A percentile compares a stretch with the other conserved stretches of the same genome.
Conservation (phyloP, 768 basidiomycete species). For the Cystoderma amianthinum region DNA sequence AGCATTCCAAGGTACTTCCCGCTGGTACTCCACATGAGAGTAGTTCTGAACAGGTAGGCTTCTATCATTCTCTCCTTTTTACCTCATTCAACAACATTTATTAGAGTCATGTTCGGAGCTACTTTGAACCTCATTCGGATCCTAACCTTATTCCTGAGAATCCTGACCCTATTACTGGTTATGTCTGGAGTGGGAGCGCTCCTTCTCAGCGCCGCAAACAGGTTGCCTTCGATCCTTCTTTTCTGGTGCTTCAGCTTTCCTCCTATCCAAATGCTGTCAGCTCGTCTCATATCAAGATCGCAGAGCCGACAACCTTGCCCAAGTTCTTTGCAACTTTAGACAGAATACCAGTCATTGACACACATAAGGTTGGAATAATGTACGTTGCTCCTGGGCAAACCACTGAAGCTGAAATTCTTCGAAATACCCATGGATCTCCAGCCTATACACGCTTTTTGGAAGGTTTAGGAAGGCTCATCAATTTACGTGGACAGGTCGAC, state of each 20-base stretch:
- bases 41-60: too few species aligned
- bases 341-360: constrained; percentile 89
- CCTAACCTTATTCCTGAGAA: constrained; percentile 21
- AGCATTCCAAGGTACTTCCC: too few species aligned
- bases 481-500: constrained; percentile 83
- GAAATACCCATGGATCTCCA: constrained; percentile 89
- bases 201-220: constrained; percentile 88
- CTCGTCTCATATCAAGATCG: constrained; percentile 31
- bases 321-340: constrained; percentile 67
- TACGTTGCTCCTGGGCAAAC: constrained; percentile 93
- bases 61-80: too few species aligned
- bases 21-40: too few species aligned
- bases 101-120: constrained; percentile 15
- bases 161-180: constrained; percentile 76
- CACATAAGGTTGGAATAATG: constrained; percentile 93
- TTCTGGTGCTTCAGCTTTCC: constrained; percentile 81
- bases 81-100: neutral
- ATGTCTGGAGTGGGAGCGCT: constrained; percentile 81
- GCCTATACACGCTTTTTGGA: constrained; percentile 92
- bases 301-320: constrained; percentile 49
- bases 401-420: constrained; percentile 77
- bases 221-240: constrained; percentile 79
- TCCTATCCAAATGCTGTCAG: constrained; percentile 43
- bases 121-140: constrained; percentile 12
- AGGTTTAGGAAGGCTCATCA: constrained; percentile 82